Conservation (phyloP, 257 asterid species). For the Handroanthus guayacan region DNA sequence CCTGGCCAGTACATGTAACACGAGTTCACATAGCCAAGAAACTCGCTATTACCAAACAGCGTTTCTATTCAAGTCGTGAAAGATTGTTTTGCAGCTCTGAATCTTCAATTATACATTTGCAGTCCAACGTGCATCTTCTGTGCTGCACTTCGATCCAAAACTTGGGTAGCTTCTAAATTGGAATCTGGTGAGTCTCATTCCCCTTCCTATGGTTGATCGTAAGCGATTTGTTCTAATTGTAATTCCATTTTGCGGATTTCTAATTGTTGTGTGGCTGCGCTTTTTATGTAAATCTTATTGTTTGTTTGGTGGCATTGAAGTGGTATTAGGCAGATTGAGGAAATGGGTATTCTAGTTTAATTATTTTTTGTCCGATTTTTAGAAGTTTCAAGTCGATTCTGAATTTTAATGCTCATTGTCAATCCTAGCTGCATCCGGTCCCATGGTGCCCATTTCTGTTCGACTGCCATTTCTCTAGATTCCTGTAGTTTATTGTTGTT, state of each 20-base stretch:
- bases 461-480: not conserved
- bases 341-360: not conserved
- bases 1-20: no score
- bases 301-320: conserved; percentile 27
- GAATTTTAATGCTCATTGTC: not conserved
- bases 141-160: conserved; percentile 28
- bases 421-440: conserved; percentile 5
- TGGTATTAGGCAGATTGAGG: conserved; percentile 30
- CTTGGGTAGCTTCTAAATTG: not conserved
- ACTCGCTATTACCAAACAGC: not conserved
- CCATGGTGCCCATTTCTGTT: not conserved
- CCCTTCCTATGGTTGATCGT: not conserved
- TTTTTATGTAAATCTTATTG: not conserved
- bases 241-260: not conserved
- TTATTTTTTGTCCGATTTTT: not conserved
- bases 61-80: conserved; percentile 10
- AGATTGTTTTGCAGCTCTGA: not conserved
- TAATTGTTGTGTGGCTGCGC: not conserved
- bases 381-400: not conserved
- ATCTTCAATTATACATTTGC: conserved; percentile 3
- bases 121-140: conserved; percentile 19
- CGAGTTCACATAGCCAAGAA: not conserved
- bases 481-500: not conserved
- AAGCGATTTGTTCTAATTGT: not conserved
- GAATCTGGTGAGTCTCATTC: conserved; percentile 33